Percentiles rank a stretch among this genome's conserved stretches.
Conservation (phyloP, 345 rosid species). For the Alliaria petiolata region DNA sequence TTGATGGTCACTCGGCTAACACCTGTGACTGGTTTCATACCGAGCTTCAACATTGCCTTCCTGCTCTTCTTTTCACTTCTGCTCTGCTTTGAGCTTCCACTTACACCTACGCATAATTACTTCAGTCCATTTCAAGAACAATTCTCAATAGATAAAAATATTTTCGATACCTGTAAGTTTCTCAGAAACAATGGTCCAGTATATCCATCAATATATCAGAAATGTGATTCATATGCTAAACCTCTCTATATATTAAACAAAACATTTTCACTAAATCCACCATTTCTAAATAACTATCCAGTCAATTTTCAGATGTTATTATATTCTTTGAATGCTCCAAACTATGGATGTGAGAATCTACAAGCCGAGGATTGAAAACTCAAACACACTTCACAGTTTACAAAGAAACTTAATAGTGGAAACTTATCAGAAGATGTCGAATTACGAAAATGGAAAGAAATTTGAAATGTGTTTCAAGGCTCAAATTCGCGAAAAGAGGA, state of each 20-base stretch:
- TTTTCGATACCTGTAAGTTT: neutral
- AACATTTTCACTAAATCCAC: no score
- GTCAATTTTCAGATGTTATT: neutral
- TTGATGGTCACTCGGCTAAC: conserved; percentile 81
- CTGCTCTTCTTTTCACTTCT: conserved; percentile 88
- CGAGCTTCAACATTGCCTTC: conserved; percentile 84
- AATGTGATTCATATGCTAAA: neutral
- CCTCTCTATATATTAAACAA: no score
- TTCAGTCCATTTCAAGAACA: neutral
- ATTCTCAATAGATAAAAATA: no score
- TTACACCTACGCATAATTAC: conserved; percentile 46
- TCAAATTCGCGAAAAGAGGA: no score
- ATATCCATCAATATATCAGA: neutral
- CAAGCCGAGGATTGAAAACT: neutral
- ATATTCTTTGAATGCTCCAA: neutral
- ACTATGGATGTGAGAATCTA: neutral
- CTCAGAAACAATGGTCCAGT: neutral
- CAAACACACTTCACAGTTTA: no score
- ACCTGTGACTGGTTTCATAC: conserved; percentile 78
- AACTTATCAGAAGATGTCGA: no score
- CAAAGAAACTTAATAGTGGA: no score
- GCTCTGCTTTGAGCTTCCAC: conserved; percentile 78
- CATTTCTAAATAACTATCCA: no score
- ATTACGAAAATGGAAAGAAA: no score
- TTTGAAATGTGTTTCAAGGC: no score